These are phyloP conservation scores for Wickerhamomyces bovis DNA, from an alignment of 805 yeast species.

Conservation along the genomic window DNA sequence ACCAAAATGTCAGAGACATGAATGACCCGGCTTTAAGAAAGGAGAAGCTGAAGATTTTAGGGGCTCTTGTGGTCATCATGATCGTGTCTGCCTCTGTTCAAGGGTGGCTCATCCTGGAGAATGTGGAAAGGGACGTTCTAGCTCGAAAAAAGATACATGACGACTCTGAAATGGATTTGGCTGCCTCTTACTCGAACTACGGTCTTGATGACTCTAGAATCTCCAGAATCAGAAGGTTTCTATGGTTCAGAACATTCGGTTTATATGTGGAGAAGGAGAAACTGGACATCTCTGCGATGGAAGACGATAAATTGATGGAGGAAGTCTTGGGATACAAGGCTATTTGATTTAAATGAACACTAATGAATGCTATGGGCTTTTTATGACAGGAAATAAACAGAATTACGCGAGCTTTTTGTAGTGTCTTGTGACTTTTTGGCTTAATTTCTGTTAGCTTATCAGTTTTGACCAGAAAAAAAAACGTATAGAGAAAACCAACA, in stretches of 20 bases:
- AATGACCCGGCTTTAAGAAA: slow-evolving; percentile 26
- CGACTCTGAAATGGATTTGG: slow-evolving; percentile 33
- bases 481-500: no score
- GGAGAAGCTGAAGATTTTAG: slow-evolving; percentile 36
- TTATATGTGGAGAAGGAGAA: slow-evolving; percentile 26
- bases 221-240: slow-evolving; percentile 48
- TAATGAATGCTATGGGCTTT: neutral
- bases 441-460: no score
- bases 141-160: slow-evolving; percentile 33
- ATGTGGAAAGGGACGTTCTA: slow-evolving; percentile 29
- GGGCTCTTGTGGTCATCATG: slow-evolving; percentile 35
- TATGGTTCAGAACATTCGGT: slow-evolving; percentile 45
- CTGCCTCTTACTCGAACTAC: slow-evolving; percentile 41
- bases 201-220: slow-evolving; percentile 45
- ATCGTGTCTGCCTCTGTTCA: slow-evolving; percentile 34
- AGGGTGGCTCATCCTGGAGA: slow-evolving; percentile 33
- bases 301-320: slow-evolving; percentile 77
- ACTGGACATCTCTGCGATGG: slow-evolving; percentile 35
- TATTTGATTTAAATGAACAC: neutral
- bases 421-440: no score
- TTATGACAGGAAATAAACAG: neutral
- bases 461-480: no score
- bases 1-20: slow-evolving; percentile 32
- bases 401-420: no score
- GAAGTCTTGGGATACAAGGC: slow-evolving; percentile 55